Percentiles rank a stretch among this genome's conserved stretches.
These are phyloP conservation scores for Wickerhamomyces ciferrii DNA, from an alignment of 805 yeast species.

Conservation along the genomic window DNA sequence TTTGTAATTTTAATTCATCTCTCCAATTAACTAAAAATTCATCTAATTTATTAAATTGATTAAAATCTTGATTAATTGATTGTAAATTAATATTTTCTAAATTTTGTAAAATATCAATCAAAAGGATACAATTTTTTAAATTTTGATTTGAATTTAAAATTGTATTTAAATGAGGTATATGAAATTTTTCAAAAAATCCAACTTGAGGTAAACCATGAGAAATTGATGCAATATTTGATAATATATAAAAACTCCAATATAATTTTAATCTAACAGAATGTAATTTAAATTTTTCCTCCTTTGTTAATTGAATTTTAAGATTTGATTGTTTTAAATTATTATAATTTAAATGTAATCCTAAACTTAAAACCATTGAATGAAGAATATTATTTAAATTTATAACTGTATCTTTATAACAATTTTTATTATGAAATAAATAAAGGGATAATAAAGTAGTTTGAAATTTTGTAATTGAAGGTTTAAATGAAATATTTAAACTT, in stretches of 20 bases:
- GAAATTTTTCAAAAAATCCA: conserved; percentile 16
- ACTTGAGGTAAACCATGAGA: conserved; percentile 20
- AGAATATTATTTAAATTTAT: conserved; percentile 15
- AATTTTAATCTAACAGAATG: conserved; percentile 29
- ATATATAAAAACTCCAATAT: conserved; percentile 38
- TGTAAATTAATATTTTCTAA: conserved; percentile 16
- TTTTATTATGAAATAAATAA: conserved; percentile 21
- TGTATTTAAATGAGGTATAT: conserved; percentile 29
- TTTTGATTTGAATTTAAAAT: conserved; percentile 28
- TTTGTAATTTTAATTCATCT: conserved; percentile 10
- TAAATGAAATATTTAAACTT: conserved; percentile 9
- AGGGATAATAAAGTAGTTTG: conserved; percentile 16
- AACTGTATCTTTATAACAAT: conserved; percentile 18
- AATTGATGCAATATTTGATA: conserved; percentile 17
- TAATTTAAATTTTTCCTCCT: conserved; percentile 17
- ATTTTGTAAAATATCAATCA: conserved; percentile 25
- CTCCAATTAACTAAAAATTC: conserved; percentile 10
- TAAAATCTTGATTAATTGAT: not conserved
- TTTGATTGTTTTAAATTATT: conserved; percentile 12
- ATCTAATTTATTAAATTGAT: not conserved
- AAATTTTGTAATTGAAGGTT: conserved; percentile 14
- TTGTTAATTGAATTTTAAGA: conserved; percentile 2
- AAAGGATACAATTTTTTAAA: conserved; percentile 26
- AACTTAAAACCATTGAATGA: conserved; percentile 16
- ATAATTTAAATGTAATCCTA: conserved; percentile 23